phyloP scores from a whole-genome alignment of 306 rosid genomes.

The Medicago ruthenica region DNA sequence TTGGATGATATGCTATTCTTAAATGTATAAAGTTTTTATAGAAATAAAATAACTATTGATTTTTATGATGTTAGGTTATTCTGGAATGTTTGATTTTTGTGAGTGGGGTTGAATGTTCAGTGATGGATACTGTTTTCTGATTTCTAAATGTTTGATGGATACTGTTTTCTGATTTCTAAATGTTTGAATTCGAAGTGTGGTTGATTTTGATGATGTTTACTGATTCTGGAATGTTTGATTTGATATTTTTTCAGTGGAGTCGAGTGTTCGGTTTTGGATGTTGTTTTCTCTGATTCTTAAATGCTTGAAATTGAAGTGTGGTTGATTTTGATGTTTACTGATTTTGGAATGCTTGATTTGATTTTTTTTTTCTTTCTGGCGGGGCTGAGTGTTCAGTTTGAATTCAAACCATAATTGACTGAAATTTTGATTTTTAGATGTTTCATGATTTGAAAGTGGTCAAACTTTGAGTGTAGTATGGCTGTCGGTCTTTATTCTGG shows the following conservation, averaged over 20 bases:
- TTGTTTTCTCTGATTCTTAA: background rate
- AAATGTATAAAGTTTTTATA: too few species aligned
- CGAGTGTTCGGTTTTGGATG: background rate
- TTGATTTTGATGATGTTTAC: background rate
- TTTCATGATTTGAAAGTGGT: background rate
- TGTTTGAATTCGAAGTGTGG: background rate
- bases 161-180: background rate
- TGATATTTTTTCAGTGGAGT: background rate
- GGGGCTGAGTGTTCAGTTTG: background rate
- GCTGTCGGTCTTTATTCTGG: too few species aligned
- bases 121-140: background rate
- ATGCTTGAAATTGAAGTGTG: background rate
- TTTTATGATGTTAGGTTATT: too few species aligned
- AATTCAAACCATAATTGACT: background rate
- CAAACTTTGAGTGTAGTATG: background rate
- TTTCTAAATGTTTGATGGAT: slow-evolving; percentile 5
- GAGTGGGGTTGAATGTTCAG: background rate
- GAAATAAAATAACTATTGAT: too few species aligned
- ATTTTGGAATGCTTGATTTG: background rate
- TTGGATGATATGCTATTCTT: too few species aligned
- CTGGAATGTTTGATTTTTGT: background rate
- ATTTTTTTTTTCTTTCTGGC: background rate
- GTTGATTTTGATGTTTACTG: background rate
- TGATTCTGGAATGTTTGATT: background rate
- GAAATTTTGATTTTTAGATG: background rate